phyloP scores from a whole-genome alignment of 306 rosid genomes.

The Nissolia schottii region DNA sequence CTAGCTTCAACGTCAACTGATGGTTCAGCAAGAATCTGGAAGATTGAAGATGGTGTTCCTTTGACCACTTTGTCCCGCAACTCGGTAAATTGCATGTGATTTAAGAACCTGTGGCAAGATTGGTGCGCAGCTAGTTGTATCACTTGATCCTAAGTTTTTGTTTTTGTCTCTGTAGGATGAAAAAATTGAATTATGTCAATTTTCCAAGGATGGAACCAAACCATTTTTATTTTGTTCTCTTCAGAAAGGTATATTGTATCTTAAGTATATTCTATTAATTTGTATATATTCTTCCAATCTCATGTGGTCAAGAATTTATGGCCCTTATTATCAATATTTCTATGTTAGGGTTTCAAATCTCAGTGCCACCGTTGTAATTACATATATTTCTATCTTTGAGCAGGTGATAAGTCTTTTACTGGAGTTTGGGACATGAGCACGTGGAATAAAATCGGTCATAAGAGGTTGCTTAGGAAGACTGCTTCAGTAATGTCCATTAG shows the following conservation, averaged over 20 bases:
- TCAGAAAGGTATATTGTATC: conserved; percentile 57
- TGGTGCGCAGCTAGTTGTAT: conserved; percentile 4
- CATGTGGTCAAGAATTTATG: conserved; percentile 14
- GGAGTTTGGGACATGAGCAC: conserved; percentile 88
- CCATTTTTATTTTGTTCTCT: conserved; percentile 80
- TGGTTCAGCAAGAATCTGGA: conserved; percentile 91
- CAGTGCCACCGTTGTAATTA: too few relatives aligned
- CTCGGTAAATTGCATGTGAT: conserved; percentile 42
- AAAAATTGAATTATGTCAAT: conserved; percentile 83
- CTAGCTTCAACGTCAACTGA: conserved; percentile 88
- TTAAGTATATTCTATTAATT: background rate
- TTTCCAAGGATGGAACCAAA: conserved; percentile 94
- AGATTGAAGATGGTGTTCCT: conserved; percentile 78
- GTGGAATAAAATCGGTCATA: conserved; percentile 88
- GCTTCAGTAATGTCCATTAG: conserved; percentile 83
- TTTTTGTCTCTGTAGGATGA: conserved; percentile 54
- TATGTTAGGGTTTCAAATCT: too few relatives aligned
- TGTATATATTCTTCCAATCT: background rate
- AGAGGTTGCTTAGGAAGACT: conserved; percentile 77
- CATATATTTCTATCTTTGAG: conserved; percentile 10
- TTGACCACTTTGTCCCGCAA: conserved; percentile 70
- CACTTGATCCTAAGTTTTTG: background rate
- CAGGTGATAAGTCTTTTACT: conserved; percentile 65
- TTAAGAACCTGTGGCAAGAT: background rate
- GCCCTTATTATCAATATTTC: background rate